Conservation (phyloP, 2,329 filamentous ascomycete genomes). For the Coniella lustricola region DNA sequence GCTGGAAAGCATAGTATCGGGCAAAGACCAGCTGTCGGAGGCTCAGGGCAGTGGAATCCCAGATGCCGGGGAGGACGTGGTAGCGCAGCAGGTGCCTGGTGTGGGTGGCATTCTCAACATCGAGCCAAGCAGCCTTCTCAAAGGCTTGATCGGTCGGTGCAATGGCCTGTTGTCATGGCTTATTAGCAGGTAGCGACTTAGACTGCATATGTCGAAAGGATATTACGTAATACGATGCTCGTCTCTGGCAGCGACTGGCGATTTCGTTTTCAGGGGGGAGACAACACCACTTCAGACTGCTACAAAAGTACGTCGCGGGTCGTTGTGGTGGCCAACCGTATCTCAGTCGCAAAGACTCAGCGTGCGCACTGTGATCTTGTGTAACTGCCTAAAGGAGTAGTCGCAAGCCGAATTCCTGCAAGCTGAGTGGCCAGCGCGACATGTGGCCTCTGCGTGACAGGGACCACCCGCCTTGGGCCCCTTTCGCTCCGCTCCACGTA, state of each 20-base stretch:
- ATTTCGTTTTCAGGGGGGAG: too few species aligned
- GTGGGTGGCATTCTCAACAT: slow-evolving; percentile 40
- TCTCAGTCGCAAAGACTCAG: too few species aligned
- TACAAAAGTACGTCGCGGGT: too few species aligned
- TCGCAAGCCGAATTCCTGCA: background rate
- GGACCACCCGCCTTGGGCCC: background rate
- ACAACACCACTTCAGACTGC: too few species aligned
- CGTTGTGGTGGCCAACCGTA: too few species aligned
- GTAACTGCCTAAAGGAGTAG: slow-evolving; percentile 6
- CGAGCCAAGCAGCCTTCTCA: slow-evolving; percentile 35
- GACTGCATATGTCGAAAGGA: too few species aligned
- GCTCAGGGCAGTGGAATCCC: slow-evolving; percentile 33
- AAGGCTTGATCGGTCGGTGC: slow-evolving; percentile 56
- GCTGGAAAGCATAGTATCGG: slow-evolving; percentile 36
- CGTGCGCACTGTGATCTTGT: background rate
- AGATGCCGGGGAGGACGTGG: slow-evolving; percentile 50
- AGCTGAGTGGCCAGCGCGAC: slow-evolving; percentile 2
- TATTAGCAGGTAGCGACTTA: too few species aligned
- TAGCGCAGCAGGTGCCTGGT: slow-evolving; percentile 52
- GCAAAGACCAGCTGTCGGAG: slow-evolving; percentile 32
- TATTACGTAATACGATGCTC: too few species aligned
- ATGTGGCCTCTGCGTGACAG: background rate
- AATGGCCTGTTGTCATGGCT: too few species aligned
- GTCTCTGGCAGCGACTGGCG: too few species aligned
- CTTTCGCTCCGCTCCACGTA: too few species aligned